Conservation (phyloP, 306 rosid species). For the Vicia sativa region DNA sequence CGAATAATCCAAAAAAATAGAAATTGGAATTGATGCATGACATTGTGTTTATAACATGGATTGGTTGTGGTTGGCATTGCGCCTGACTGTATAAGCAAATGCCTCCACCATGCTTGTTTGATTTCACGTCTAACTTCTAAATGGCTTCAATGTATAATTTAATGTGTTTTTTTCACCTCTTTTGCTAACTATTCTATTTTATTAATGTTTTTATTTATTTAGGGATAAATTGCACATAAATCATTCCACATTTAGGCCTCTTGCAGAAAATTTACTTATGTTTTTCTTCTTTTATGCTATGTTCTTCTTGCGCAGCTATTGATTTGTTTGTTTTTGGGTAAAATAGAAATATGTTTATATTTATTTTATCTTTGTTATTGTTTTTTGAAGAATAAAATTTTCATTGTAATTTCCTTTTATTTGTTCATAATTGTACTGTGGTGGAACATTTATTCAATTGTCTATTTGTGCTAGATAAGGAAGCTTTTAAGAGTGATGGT, state of each 20-base stretch:
- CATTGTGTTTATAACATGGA: slow-evolving; percentile 38
- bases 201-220: background rate
- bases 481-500: background rate
- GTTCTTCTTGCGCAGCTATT: too few species aligned
- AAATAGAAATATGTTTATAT: too few species aligned
- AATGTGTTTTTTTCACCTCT: slow-evolving; percentile 18
- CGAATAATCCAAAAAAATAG: slow-evolving; percentile 36
- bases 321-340: too few species aligned
- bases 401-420: background rate
- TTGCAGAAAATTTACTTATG: background rate
- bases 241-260: background rate
- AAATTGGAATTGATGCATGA: slow-evolving; percentile 34
- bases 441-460: background rate
- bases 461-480: background rate
- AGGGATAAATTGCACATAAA: slow-evolving; percentile 5
- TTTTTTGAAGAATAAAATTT: background rate
- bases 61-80: slow-evolving; percentile 48
- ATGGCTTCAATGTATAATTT: slow-evolving; percentile 27
- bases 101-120: slow-evolving; percentile 46
- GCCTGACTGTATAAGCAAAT: slow-evolving; percentile 41
- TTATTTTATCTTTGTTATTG: background rate
- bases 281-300: too few species aligned
- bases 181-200: background rate
- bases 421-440: background rate
- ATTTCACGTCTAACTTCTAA: slow-evolving; percentile 31